Base-by-base conservation (phyloP, 768 basidiomycete genomes). In the Amyloporia xantha region DNA sequence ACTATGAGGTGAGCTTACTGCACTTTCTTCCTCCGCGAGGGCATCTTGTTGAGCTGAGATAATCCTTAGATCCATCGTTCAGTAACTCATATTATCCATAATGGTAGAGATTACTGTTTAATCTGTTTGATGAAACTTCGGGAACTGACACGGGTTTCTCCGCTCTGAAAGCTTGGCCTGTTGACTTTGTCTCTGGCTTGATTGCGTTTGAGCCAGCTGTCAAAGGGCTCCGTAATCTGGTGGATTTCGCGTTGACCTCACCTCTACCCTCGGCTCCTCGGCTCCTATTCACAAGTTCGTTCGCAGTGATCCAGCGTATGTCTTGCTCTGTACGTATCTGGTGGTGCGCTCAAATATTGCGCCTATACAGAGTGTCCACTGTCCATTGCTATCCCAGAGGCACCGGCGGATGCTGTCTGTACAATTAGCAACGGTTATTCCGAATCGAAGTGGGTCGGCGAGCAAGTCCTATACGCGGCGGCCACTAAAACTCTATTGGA, bases 121-220 rank as follows among this genome's bases (percentile, higher is more conserved):
- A 15, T 26, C 23, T 25, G 12, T 4, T 21, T 41, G 5, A 21
- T 9, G 40, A 11, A 4, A 19, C 17, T 19, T 4, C 20, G 4
- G 9, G 10, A 10, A 20, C 40, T 39, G 17, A 41, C 15, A 35
- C 17, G 17, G 11, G 33, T 35, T 9, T 9, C 33, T 9, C 5
- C 20, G 20, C 5, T 19, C 17, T 24, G 9, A 11, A 4, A 41
- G 70, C 67, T 4, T 72, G 68, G 68, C 54, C 54, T 4, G 64
- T 69, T 2, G 60, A 71, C 54, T 70, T 69, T 50, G 67, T 66
- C 40, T 37, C 64, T 3, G 41, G 64, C 0, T 48, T 72, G 9
- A 35, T 58, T 2, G 59, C 63, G 1, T 63, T 71, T 53, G 65
- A 68, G 44, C 63, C 66, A 1, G 46, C 57, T 19, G 45, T 72